Conservation (phyloP, 2,329 filamentous ascomycete species). For the Trichoderma gracile region DNA sequence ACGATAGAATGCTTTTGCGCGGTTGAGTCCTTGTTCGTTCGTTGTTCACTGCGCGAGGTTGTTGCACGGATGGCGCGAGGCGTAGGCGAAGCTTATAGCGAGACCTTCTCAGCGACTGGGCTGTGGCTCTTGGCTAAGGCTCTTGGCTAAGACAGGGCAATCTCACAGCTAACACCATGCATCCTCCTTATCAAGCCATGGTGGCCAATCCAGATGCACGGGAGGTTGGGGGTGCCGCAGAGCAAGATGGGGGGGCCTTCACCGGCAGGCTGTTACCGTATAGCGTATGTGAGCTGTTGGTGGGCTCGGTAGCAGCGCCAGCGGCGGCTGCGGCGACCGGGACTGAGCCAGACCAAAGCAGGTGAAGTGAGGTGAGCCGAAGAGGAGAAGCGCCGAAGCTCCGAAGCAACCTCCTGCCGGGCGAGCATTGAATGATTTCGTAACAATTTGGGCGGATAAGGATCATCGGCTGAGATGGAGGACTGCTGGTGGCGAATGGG, state of each 20-base stretch:
- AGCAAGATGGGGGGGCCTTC: conserved; percentile 2
- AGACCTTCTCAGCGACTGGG: conserved; percentile 19
- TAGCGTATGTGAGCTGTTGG: background rate
- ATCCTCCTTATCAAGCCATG: conserved; percentile 23
- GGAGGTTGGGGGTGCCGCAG: conserved; percentile 7
- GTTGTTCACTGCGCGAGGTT: background rate
- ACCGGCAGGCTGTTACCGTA: background rate
- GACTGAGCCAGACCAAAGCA: background rate
- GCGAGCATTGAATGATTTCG: background rate
- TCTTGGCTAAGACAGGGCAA: conserved; percentile 26
- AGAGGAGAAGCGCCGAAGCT: conserved; percentile 21
- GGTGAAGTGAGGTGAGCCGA: conserved; percentile 6
- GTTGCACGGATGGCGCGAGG: conserved; percentile 19
- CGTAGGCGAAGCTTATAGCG: conserved; percentile 22
- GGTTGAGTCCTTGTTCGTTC: background rate
- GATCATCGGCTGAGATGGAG: conserved; percentile 19
- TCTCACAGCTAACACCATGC: conserved; percentile 20
- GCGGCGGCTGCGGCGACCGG: conserved; percentile 21
- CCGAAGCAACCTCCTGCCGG: conserved; percentile 15
- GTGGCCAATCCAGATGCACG: conserved; percentile 20
- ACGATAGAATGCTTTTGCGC: conserved; percentile 20
- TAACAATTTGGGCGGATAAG: conserved; percentile 11
- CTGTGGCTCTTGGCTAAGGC: conserved; percentile 3
- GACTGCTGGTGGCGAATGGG: conserved; percentile 31
- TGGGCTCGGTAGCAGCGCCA: conserved; percentile 19